Evolutionary conservation across 129 eudicot species (phyloP), one percentile per base, ranked within the genome.

Genomic region (Kitagawia praeruptora): DNA sequence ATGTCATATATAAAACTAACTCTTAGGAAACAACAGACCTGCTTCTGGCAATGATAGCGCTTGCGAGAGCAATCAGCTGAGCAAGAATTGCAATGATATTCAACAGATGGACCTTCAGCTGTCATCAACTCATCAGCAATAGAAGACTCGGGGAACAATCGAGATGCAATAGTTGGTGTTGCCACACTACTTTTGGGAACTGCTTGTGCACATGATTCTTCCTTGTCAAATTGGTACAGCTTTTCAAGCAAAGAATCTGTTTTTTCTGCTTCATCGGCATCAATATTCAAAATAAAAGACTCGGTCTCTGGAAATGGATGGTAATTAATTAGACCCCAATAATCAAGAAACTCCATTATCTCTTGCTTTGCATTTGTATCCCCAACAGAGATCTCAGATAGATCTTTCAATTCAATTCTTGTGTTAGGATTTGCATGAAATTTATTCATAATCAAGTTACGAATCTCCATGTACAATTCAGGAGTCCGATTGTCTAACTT

Each of bases 11-110:
- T 46, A 18, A 70, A 71, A 42, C 69, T 61, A 34, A 38, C 77
- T 34, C 21, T 23, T 54, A 51, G 53, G 76, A 84, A 81, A 81
- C 64, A 76, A 85, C 83, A 80, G 80, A 96, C 99, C 99, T 96
- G 95, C 88, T 92, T 96, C 85, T 96, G 99, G 83, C 98, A 96
- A 79, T 96, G 99, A 79, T 92, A 96, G 51, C 99, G 98, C 80
- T 90, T 96, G 74, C 99, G 86, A 66, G 99, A 96, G 83, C 99
- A 96, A 84, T 96, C 99, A 80, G 98, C 99, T 74, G 98, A 85
- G 81, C 99, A 96, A 66, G 98, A 96, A 69, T 96, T 96, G 84
- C 99, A 96, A 77, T 96, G 99, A 82, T 92, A 96, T 84, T 92
- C 98, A 71, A 96, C 99, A 80, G 91, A 75, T 15, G 98, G 98